These are phyloP conservation scores for Physcomitrellopsis africana DNA, from an alignment of 225 moss, liverwort and hornwort species.

Conservation along the genomic window DNA sequence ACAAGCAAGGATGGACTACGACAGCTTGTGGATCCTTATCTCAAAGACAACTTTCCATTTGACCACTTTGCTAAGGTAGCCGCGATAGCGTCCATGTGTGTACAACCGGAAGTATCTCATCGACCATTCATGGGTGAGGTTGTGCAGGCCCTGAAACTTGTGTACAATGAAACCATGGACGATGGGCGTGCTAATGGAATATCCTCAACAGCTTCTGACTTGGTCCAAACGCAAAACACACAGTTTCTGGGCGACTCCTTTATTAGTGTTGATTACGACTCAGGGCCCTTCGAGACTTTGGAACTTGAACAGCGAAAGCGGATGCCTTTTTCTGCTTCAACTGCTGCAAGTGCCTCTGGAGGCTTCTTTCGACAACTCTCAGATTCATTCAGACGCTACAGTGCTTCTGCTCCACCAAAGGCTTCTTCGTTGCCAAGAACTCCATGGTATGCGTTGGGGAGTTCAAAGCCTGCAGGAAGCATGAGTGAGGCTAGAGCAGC, in stretches of 20 bases:
- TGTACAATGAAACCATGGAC: constrained; percentile 57
- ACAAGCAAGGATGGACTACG: constrained; percentile 57
- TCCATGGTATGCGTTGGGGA: too few species aligned
- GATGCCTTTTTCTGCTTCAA: constrained; percentile 66
- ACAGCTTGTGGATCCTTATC: constrained; percentile 63
- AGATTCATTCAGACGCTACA: too few species aligned
- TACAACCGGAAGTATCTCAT: constrained; percentile 83
- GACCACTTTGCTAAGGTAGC: constrained; percentile 70
- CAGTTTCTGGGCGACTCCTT: constrained; percentile 45
- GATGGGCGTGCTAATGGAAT: constrained; percentile 37
- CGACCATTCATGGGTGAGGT: constrained; percentile 94
- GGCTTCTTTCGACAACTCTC: too few species aligned
- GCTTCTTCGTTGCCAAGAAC: too few species aligned
- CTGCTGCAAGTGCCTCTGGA: constrained; percentile 4
- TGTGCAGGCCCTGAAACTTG: constrained; percentile 77
- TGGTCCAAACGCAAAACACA: constrained; percentile 33
- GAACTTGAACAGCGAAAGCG: constrained; percentile 46
- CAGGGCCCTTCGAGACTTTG: constrained; percentile 52
- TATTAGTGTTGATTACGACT: constrained; percentile 51
- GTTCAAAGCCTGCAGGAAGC: too few species aligned
- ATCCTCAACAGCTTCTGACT: constrained; percentile 32
- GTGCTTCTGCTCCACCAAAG: too few species aligned
- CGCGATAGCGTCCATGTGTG: constrained; percentile 79
- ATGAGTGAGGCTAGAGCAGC: too few species aligned
- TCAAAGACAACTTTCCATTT: constrained; percentile 50